Evolutionary conservation across 2,329 filamentous ascomycete genomes (phyloP).

Genomic region (Fusarium nurragi): DNA sequence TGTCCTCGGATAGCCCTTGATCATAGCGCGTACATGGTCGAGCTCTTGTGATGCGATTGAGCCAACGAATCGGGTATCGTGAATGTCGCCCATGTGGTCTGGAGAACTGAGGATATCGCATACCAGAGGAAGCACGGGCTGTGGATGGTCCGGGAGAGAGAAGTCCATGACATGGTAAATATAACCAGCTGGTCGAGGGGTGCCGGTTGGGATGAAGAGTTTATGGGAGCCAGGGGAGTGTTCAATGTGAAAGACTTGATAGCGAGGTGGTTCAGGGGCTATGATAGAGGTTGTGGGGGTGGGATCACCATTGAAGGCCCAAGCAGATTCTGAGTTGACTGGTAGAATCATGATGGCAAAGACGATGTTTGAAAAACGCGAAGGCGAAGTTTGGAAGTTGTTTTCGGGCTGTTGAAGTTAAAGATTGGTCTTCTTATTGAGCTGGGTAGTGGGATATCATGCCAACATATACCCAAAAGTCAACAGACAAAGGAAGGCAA

Average conservation of each 20-base stretch:
- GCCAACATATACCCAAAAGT: slow-evolving; percentile 7
- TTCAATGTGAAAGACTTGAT: slow-evolving; percentile 36
- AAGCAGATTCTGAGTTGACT: neutral
- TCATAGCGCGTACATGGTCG: slow-evolving; percentile 24
- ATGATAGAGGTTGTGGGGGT: neutral
- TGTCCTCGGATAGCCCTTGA: slow-evolving; percentile 10
- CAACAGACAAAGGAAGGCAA: neutral
- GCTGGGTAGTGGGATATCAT: neutral
- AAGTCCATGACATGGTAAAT: slow-evolving; percentile 13
- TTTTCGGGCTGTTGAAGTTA: neutral
- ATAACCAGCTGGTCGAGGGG: slow-evolving; percentile 19
- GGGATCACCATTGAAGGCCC: neutral
- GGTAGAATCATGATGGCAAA: slow-evolving; percentile 4
- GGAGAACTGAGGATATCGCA: slow-evolving; percentile 10
- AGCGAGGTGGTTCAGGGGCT: neutral
- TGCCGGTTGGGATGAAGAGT: slow-evolving; percentile 28
- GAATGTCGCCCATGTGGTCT: slow-evolving; percentile 16
- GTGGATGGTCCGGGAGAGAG: neutral
- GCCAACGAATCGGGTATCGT: slow-evolving; percentile 30
- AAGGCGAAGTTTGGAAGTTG: neutral
- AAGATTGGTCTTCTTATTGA: neutral
- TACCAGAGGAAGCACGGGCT: slow-evolving; percentile 9
- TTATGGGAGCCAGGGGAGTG: slow-evolving; percentile 29
- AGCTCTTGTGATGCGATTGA: slow-evolving; percentile 33
- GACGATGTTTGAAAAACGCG: neutral